phyloP scores from a whole-genome alignment of 2,329 filamentous ascomycete genomes.

The Paracoccidioides brasiliensis region DNA sequence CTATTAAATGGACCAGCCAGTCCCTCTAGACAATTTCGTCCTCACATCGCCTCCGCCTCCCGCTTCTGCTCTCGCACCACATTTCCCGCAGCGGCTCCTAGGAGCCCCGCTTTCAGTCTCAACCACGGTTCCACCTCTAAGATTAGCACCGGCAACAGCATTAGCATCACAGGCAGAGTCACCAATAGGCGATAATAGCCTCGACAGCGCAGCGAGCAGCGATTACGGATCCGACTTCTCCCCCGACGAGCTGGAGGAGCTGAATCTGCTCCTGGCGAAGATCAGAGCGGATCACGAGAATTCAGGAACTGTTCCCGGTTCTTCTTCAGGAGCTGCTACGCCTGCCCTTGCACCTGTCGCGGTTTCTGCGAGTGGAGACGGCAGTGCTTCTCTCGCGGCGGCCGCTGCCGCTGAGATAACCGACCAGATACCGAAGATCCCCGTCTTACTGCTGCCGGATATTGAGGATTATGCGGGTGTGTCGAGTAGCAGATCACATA shows the following conservation, averaged over 20 bases:
- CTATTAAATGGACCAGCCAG: background rate
- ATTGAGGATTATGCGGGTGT: constrained; percentile 31
- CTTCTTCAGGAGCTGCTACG: background rate
- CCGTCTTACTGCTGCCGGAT: constrained; percentile 14
- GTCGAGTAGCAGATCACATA: constrained; percentile 27
- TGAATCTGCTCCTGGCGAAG: constrained; percentile 39
- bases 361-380: background rate
- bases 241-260: constrained; percentile 41
- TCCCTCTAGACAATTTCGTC: background rate
- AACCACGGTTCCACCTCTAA: background rate
- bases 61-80: too few species aligned
- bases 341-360: background rate
- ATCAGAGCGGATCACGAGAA: constrained; percentile 21
- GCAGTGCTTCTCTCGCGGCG: background rate
- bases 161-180: background rate
- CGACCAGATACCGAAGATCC: too few species aligned
- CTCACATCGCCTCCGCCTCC: too few species aligned
- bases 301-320: background rate
- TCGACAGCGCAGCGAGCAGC: constrained; percentile 22
- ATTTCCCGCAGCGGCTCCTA: too few species aligned
- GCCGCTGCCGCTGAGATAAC: background rate
- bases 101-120: too few species aligned
- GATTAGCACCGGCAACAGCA: background rate
- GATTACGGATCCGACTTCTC: constrained; percentile 54
- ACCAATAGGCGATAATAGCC: background rate